Evolutionary conservation across 495 filamentous ascomycete genomes (phyloP).

Genomic region (Pseudoneurospora amorphoporcata): DNA sequence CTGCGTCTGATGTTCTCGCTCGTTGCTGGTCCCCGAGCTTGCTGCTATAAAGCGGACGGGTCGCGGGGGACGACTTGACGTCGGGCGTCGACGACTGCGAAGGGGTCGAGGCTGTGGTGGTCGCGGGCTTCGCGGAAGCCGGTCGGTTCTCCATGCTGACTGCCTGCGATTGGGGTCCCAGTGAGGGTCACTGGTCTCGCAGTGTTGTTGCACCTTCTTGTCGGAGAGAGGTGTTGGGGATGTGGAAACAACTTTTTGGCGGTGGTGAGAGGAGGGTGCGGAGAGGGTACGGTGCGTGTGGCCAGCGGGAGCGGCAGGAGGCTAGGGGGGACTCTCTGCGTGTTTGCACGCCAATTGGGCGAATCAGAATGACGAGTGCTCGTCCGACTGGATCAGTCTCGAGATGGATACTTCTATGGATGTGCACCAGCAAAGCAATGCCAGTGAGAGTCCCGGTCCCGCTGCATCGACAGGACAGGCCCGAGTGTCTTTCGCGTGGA

Average conservation of each 20-base stretch:
- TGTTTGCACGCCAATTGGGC: conserved; percentile 23
- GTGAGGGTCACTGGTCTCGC: conserved; percentile 16
- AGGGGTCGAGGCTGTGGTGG: conserved; percentile 10
- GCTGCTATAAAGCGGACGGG: conserved; percentile 24
- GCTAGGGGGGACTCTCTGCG: background rate
- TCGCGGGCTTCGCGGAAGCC: conserved; percentile 19
- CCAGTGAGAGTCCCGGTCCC: conserved; percentile 1
- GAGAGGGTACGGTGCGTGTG: conserved; percentile 9
- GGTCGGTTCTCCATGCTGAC: conserved; percentile 28
- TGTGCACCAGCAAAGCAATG: conserved; percentile 13
- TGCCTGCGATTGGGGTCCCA: conserved; percentile 8
- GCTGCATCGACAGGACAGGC: conserved; percentile 1
- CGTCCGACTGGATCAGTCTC: conserved; percentile 8
- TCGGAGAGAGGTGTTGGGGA: background rate
- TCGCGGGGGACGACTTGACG: conserved; percentile 21
- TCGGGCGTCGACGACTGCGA: conserved; percentile 14
- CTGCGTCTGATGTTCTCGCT: conserved; percentile 13
- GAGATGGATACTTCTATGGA: conserved; percentile 5
- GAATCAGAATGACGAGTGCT: conserved; percentile 21
- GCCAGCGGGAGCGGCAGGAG: conserved; percentile 20
- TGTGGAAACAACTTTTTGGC: conserved; percentile 9
- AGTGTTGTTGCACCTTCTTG: conserved; percentile 13
- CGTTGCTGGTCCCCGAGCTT: conserved; percentile 24
- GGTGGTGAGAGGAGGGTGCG: conserved; percentile 19
- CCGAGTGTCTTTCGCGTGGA: conserved; percentile 1